Base-by-base conservation (phyloP, 73 alveolate species). In the Uronychia setigera region DNA sequence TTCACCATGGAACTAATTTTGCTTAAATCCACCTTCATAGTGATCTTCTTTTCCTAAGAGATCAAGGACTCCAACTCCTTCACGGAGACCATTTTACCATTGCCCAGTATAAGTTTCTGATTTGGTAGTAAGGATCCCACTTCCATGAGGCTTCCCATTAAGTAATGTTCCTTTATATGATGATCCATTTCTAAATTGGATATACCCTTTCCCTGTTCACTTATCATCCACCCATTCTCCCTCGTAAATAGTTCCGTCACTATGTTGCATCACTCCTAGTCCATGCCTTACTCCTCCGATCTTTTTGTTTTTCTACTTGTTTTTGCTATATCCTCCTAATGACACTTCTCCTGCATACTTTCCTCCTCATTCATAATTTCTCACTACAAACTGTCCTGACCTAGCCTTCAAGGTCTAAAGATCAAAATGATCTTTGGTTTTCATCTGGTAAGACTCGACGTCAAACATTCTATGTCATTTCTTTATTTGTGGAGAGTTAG, bases 391-490 rank as follows among this genome's bases (percentile, higher is more conserved):
- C n/a, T 5, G n/a, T 46, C 19, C 19, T 5, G 67, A 46, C n/a
- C n/a, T 46, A 19, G 67, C 19, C 19, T 19, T 46, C n/a, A 46
- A 19, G 5, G 67, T 19, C 67, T 46, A 19, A 19, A 46, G 67
- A 19, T 46, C 67, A 19, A 46, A 46, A 5, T 11, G 19, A 5
- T 46, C 67, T 19, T 46, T 46, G 5, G 67, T 11, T 19, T 19
- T 46, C 67, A 46, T 46, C 67, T 46, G 67, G 67, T 46, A 46
- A 19, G 67, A 11, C n/a, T 46, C 67, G 67, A 46, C 67, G 67
- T 46, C 67, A 11, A 46, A 19, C 67, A 11, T 5, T 5, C 67
- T 5, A 19, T 46, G 67, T 19, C 19, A 11, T 46, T 46, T 46
- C 67, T 46, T 46, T 46, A n/a, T n/a, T n/a, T 5, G 67, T 46